Conservation (phyloP, 805 yeast species). For the Wickerhamomyces alni region DNA sequence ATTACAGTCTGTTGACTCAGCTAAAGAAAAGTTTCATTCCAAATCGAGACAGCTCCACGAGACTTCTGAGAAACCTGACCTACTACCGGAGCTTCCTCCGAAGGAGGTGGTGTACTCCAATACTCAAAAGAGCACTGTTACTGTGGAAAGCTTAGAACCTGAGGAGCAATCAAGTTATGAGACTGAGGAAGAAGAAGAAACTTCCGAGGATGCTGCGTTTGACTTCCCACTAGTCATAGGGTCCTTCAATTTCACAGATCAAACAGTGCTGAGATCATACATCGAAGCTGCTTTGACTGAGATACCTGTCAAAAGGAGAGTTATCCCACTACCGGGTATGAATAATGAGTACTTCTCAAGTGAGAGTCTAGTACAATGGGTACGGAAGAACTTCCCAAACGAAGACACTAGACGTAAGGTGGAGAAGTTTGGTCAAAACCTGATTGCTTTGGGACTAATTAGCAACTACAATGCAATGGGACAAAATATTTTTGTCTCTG, state of each 20-base stretch:
- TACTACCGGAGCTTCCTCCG: no score
- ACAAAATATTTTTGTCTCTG: conserved; percentile 12
- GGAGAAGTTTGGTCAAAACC: conserved; percentile 28
- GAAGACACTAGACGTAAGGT: conserved; percentile 25
- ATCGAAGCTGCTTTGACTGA: conserved; percentile 8
- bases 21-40: conserved; percentile 10
- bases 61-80: no score
- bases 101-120: no score
- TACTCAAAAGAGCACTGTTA: not conserved
- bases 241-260: conserved; percentile 4
- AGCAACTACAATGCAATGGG: conserved; percentile 21
- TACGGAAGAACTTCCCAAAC: conserved; percentile 15
- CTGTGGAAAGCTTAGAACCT: no score
- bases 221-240: conserved; percentile 22
- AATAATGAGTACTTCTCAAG: conserved; percentile 26
- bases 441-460: conserved; percentile 21
- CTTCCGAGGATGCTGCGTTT: conserved; percentile 15
- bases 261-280: conserved; percentile 11
- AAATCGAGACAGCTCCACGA: conserved; percentile 11
- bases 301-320: conserved; percentile 19
- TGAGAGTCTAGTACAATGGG: conserved; percentile 18
- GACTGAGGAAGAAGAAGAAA: conserved; percentile 5
- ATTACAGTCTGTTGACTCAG: conserved; percentile 1
- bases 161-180: not conserved
- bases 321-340: conserved; percentile 25